Percentiles rank a stretch among this genome's conserved stretches.
Evolutionary conservation across 1,284 basidiomycete species (phyloP).

Genomic region (Irpex lacteus): DNA sequence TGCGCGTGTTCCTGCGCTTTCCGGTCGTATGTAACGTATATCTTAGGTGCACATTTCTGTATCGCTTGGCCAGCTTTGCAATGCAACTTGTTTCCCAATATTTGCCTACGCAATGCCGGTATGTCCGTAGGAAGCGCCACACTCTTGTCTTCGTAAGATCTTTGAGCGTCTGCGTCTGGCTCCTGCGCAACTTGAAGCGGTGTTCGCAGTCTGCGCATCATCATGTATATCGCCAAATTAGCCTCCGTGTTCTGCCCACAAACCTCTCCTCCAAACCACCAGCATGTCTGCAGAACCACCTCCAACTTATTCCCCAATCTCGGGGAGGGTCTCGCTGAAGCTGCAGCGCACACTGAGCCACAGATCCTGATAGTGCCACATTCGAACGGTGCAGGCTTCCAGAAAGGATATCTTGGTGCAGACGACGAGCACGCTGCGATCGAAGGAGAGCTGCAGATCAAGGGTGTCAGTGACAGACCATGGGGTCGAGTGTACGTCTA

Average conservation of each 20-base stretch:
- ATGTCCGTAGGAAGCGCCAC: background rate
- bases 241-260: background rate
- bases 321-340: conserved; percentile 15
- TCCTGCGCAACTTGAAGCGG: background rate
- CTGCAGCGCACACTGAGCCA: conserved; percentile 28
- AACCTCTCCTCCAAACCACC: conserved; percentile 12
- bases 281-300: conserved; percentile 35
- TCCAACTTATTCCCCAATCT: conserved; percentile 34
- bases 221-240: conserved; percentile 2
- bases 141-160: background rate
- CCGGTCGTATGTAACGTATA: background rate
- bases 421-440: conserved; percentile 76
- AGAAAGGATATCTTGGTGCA: conserved; percentile 77
- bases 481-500: conserved; percentile 69
- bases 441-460: conserved; percentile 80
- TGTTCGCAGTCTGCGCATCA: background rate
- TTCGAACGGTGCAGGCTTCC: conserved; percentile 65
- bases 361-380: conserved; percentile 71
- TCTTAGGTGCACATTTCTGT: background rate
- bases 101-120: background rate
- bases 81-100: background rate
- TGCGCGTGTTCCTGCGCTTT: background rate
- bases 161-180: background rate
- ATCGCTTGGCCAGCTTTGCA: no score
- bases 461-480: conserved; percentile 51